A percentile compares a stretch with the other conserved stretches of the same genome.
phyloP scores from a whole-genome alignment of 2,329 filamentous ascomycete genomes.

The Aureobasidium melanogenum region DNA sequence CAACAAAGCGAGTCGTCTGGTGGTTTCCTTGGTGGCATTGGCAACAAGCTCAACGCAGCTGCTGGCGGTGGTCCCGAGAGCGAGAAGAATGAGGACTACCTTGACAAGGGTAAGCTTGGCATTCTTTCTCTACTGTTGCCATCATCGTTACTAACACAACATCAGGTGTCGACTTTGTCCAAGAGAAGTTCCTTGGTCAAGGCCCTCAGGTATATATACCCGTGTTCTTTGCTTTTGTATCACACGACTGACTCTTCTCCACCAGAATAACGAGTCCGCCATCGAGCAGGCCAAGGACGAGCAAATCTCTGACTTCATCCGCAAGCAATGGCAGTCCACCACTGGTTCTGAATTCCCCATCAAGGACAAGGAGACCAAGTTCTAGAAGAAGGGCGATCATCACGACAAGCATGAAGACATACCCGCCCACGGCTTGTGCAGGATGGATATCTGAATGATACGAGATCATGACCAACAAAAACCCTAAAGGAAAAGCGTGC shows the following conservation, averaged over 20 bases:
- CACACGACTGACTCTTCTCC: background rate
- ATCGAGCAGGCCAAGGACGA: slow-evolving; percentile 78
- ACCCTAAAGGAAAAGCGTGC: background rate
- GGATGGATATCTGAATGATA: background rate
- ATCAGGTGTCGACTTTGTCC: slow-evolving; percentile 65
- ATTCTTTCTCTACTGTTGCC: background rate
- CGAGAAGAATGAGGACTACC: slow-evolving; percentile 74
- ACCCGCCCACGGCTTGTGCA: background rate
- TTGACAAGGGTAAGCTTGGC: slow-evolving; percentile 61
- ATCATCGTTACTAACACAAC: background rate
- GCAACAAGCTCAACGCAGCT: slow-evolving; percentile 61
- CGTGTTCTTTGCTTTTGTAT: background rate
- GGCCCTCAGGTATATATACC: slow-evolving; percentile 35
- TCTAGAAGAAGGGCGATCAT: background rate
- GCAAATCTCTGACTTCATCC: slow-evolving; percentile 62
- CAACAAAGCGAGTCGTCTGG: slow-evolving; percentile 28
- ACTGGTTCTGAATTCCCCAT: slow-evolving; percentile 63
- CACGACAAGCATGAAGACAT: background rate
- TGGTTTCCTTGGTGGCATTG: slow-evolving; percentile 49
- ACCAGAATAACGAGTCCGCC: slow-evolving; percentile 57
- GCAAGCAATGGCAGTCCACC: slow-evolving; percentile 57
- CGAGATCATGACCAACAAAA: background rate
- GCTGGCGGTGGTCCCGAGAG: slow-evolving; percentile 64
- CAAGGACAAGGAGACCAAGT: slow-evolving; percentile 53
- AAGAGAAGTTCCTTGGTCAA: slow-evolving; percentile 63